Base-by-base conservation (phyloP, 768 basidiomycete species). In the Lactarius evosmus region DNA sequence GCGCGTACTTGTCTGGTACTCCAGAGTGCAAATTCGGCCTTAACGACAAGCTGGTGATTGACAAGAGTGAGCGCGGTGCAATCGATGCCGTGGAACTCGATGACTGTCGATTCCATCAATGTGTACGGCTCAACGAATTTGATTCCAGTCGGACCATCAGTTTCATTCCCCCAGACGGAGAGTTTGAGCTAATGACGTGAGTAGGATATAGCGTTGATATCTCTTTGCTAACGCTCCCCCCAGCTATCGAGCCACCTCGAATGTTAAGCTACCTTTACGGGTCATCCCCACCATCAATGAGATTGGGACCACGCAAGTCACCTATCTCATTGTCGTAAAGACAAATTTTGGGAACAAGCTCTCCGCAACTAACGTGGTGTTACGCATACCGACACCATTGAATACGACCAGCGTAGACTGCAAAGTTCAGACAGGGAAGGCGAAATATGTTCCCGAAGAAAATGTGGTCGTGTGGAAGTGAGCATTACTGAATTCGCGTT, bases 1-100 rank as follows among this genome's bases (percentile, higher is more conserved):
- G 96, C 12, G 96, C 96, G 7, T 99, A 98, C 74, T 81, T 99
- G 32, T 88, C 93, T 32, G 97, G 97, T 16, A 96, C 92, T 16
- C 97, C 97, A 0, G 97, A 99, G 72, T 98, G 97, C 82, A 98
- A 98, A 75, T 98, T 99, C 69, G 97, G 97, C 14, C 79, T 99
- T 67, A 99, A 99, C 71, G 97, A 98, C 77, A 98, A 98, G 76
- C 84, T 98, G 27, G 95, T 98, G 27, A 89, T 98, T 54, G 95
- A 97, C 80, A 95, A 95, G 78, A 84, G 81, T 72, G 81, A 74
- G 40, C 75, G 83, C 25, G 79, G 80, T 25, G 80, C 84, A 57
- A 70, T 69, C 57, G 89, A 92, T 67, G 91, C 93, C 2, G 96
- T 99, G 36, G 95, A 98, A 73, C 78, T 98, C 52, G 97, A 99